phyloP scores from a whole-genome alignment of 2,329 filamentous ascomycete genomes.

The Talaromyces pinophilus region DNA sequence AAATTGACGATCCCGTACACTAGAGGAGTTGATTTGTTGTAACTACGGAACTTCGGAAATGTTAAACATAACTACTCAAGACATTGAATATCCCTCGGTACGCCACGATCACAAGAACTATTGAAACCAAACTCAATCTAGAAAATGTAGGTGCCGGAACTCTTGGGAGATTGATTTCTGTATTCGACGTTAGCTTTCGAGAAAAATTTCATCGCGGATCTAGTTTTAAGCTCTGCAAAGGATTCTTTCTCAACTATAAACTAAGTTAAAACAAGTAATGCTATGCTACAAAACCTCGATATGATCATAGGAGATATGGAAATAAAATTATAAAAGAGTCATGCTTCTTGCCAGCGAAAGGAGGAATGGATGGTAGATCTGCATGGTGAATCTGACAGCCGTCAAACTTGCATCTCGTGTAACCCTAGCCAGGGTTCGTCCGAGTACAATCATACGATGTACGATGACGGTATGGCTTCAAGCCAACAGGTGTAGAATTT shows the following conservation, averaged over 20 bases:
- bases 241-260: neutral
- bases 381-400: neutral
- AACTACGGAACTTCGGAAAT: neutral
- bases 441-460: neutral
- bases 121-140: neutral
- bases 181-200: too few relatives aligned
- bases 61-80: neutral
- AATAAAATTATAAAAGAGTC: neutral
- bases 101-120: slow-evolving; percentile 6
- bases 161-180: neutral
- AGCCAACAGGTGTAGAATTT: too few relatives aligned
- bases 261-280: neutral
- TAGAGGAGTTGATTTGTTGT: neutral
- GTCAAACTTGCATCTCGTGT: neutral
- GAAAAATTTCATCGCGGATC: neutral
- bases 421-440: neutral
- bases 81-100: neutral
- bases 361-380: neutral
- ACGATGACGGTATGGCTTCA: neutral
- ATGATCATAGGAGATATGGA: neutral
- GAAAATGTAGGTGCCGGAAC: neutral
- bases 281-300: neutral
- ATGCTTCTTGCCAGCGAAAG: neutral
- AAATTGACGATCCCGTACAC: neutral
- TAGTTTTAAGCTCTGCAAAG: neutral